These are phyloP conservation scores for Lonicera japonica DNA, from an alignment of 129 eudicot genomes.

Conservation along the genomic window DNA sequence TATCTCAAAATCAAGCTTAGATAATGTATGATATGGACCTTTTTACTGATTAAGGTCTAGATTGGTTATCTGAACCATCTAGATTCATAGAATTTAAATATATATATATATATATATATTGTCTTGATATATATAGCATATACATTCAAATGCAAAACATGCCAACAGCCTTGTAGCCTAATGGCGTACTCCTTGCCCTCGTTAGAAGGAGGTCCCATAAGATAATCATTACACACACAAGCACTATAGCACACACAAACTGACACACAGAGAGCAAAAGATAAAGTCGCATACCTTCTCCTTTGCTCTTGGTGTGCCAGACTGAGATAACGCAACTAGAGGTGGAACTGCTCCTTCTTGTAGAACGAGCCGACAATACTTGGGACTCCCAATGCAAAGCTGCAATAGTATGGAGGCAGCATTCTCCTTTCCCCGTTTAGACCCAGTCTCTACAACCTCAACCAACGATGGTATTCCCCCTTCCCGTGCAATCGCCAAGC, in stretches of 20 bases:
- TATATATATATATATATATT: too few relatives aligned
- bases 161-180: too few relatives aligned
- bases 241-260: too few relatives aligned
- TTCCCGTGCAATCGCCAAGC: slow-evolving; percentile 62
- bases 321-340: slow-evolving; percentile 80
- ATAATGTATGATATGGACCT: too few relatives aligned
- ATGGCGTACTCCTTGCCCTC: too few relatives aligned
- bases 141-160: too few relatives aligned
- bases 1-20: neutral
- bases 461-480: slow-evolving; percentile 80
- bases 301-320: slow-evolving; percentile 85
- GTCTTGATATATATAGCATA: too few relatives aligned
- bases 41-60: neutral
- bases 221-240: too few relatives aligned
- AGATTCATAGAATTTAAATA: too few relatives aligned
- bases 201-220: too few relatives aligned
- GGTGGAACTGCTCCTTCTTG: slow-evolving; percentile 99
- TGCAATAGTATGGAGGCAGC: slow-evolving; percentile 78
- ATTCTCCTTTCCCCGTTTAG: slow-evolving; percentile 88
- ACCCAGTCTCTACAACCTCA: slow-evolving; percentile 79
- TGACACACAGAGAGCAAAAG: too few relatives aligned
- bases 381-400: slow-evolving; percentile 66
- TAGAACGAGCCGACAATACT: slow-evolving; percentile 74
- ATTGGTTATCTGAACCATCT: too few relatives aligned
- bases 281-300: slow-evolving; percentile 57